phyloP scores from a whole-genome alignment of 805 yeast genomes.

The Candida ulmi region DNA sequence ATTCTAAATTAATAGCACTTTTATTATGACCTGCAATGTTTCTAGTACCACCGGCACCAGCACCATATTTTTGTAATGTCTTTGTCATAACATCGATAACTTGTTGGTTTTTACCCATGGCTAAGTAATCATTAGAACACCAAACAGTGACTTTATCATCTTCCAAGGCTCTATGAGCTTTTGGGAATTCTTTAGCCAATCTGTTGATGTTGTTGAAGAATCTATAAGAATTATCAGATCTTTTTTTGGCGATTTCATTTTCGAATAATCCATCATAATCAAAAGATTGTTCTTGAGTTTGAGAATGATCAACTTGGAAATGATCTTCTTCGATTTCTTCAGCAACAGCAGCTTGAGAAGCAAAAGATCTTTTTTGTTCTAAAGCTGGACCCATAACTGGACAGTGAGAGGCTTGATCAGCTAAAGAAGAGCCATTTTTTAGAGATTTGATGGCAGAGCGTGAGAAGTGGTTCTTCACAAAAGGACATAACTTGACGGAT shows the following conservation, averaged over 20 bases:
- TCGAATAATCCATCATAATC: constrained; percentile 70
- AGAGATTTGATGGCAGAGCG: constrained; percentile 56
- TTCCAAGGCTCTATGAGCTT: constrained; percentile 75
- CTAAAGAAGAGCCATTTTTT: constrained; percentile 30
- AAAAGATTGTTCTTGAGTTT: constrained; percentile 48
- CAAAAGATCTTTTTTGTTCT: constrained; percentile 28
- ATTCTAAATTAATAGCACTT: constrained; percentile 84
- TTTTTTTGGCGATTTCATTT: constrained; percentile 64
- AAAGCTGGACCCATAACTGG: constrained; percentile 91
- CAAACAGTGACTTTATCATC: constrained; percentile 91
- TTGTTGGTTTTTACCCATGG: constrained; percentile 80
- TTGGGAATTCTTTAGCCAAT: constrained; percentile 88
- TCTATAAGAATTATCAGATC: constrained; percentile 87
- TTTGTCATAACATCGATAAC: constrained; percentile 73
- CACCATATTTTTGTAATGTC: constrained; percentile 84
- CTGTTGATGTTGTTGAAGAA: constrained; percentile 97
- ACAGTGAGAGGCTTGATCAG: constrained; percentile 61
- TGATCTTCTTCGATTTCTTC: constrained; percentile 20
- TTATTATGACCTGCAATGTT: constrained; percentile 97
- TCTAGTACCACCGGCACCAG: constrained; percentile 99
- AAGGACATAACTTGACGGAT: constrained; percentile 80
- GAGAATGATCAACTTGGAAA: constrained; percentile 26
- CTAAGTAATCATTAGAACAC: constrained; percentile 98
- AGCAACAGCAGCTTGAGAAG: constrained; percentile 24
- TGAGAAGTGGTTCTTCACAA: constrained; percentile 50